A percentile compares a stretch with the other conserved stretches of the same genome.
phyloP scores from a whole-genome alignment of 148 eudicot genomes.

The Silene conica region DNA sequence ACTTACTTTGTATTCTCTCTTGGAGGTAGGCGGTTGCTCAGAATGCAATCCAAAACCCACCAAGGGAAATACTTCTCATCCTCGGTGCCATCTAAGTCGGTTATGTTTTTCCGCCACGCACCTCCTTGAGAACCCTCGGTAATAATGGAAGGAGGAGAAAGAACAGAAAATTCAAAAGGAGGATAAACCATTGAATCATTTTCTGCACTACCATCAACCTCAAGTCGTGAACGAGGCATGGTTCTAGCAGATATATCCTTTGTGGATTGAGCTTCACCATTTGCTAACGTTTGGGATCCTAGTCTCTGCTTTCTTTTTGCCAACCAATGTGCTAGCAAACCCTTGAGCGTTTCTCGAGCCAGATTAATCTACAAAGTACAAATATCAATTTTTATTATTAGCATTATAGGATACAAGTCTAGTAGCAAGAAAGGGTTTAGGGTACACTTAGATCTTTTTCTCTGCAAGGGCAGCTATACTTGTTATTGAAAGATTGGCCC shows the following conservation, averaged over 20 bases:
- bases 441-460: background rate
- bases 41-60: constrained; percentile 95
- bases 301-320: constrained; percentile 64
- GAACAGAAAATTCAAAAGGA: constrained; percentile 81
- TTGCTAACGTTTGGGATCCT: constrained; percentile 60
- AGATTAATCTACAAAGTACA: constrained; percentile 60
- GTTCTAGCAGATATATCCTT: constrained; percentile 64
- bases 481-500: background rate
- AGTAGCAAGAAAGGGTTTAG: background rate
- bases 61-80: constrained; percentile 90
- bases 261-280: constrained; percentile 69
- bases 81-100: constrained; percentile 82
- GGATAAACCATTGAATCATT: constrained; percentile 79
- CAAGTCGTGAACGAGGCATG: constrained; percentile 53
- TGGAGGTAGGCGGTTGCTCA: constrained; percentile 91
- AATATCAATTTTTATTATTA: constrained; percentile 6
- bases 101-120: constrained; percentile 91
- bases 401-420: constrained; percentile 1
- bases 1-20: constrained; percentile 95
- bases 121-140: constrained; percentile 97
- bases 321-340: constrained; percentile 79
- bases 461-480: background rate
- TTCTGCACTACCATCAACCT: constrained; percentile 69
- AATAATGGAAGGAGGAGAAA: constrained; percentile 81
- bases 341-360: constrained; percentile 96